A percentile compares a stretch with the other conserved stretches of the same genome.
These are phyloP conservation scores for Magnusiomyces fungicola DNA, from an alignment of 1,139 yeast genomes.

Conservation along the genomic window DNA sequence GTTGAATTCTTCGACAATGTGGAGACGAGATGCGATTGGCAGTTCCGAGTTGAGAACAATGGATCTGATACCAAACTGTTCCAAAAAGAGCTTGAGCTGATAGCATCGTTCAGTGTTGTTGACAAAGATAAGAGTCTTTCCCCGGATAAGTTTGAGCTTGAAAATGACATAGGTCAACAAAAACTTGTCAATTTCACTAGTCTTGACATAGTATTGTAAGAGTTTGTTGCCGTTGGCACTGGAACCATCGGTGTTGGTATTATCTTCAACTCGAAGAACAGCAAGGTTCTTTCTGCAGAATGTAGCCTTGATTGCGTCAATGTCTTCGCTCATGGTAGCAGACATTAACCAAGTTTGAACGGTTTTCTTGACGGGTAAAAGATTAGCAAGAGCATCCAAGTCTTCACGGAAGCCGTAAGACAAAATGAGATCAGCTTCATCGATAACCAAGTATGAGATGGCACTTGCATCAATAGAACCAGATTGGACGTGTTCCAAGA, in stretches of 20 bases:
- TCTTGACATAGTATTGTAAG: constrained; percentile 78
- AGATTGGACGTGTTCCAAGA: constrained; percentile 41
- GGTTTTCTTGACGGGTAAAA: constrained; percentile 62
- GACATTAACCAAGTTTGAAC: constrained; percentile 92
- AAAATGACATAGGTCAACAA: constrained; percentile 83
- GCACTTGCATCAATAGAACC: constrained; percentile 37
- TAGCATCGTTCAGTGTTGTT: constrained; percentile 95
- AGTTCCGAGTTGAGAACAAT: constrained; percentile 89
- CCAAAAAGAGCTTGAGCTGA: constrained; percentile 79
- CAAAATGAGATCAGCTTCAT: constrained; percentile 88
- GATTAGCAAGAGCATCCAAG: constrained; percentile 50
- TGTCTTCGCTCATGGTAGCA: constrained; percentile 88
- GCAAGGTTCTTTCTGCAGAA: constrained; percentile 80
- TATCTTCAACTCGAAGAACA: constrained; percentile 55
- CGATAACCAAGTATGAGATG: constrained; percentile 72
- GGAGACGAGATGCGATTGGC: constrained; percentile 87
- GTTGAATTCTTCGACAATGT: constrained; percentile 92
- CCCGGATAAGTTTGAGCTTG: constrained; percentile 81
- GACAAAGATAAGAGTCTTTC: constrained; percentile 86
- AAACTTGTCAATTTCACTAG: constrained; percentile 87
- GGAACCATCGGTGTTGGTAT: constrained; percentile 38
- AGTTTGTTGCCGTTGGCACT: constrained; percentile 43
- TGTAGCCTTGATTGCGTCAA: constrained; percentile 62
- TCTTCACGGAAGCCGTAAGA: constrained; percentile 92
- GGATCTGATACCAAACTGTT: constrained; percentile 87